Conservation (phyloP, 371 early-diverging fungal genomes). For the Phascolomyces articulosus region DNA sequence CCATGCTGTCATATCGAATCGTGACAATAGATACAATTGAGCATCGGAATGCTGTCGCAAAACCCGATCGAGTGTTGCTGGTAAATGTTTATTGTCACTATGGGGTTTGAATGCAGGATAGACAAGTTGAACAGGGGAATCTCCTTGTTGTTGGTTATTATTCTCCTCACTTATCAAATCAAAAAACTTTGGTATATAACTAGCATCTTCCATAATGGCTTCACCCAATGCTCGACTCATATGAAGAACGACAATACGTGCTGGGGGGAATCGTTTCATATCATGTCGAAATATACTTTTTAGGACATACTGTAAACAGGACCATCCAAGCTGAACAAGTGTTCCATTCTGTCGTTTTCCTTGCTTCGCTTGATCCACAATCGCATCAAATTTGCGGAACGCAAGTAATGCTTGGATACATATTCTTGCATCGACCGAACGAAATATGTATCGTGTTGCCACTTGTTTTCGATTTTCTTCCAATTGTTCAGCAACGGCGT, state of each 20-base stretch:
- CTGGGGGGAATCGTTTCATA: conserved; percentile 16
- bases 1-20: conserved; percentile 15
- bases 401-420: conserved; percentile 21
- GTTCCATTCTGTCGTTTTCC: conserved; percentile 1
- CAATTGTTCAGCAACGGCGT: neutral
- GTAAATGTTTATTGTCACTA: conserved; percentile 9
- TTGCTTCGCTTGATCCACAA: conserved; percentile 7
- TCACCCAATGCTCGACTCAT: conserved; percentile 8
- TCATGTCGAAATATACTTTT: conserved; percentile 7
- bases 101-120: conserved; percentile 22
- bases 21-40: conserved; percentile 11
- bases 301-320: conserved; percentile 14
- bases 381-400: conserved; percentile 10
- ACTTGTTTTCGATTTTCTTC: conserved; percentile 13
- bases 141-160: neutral
- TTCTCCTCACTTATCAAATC: conserved; percentile 1
- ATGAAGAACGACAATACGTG: conserved; percentile 13
- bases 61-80: conserved; percentile 5
- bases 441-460: conserved; percentile 4
- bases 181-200: conserved; percentile 12
- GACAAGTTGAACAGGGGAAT: neutral
- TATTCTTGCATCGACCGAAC: conserved; percentile 21
- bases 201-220: neutral
- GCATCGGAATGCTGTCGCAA: neutral
- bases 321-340: conserved; percentile 14